These are phyloP conservation scores for Neobulgaria alba DNA, from an alignment of 2,329 filamentous ascomycete genomes.

Conservation along the genomic window DNA sequence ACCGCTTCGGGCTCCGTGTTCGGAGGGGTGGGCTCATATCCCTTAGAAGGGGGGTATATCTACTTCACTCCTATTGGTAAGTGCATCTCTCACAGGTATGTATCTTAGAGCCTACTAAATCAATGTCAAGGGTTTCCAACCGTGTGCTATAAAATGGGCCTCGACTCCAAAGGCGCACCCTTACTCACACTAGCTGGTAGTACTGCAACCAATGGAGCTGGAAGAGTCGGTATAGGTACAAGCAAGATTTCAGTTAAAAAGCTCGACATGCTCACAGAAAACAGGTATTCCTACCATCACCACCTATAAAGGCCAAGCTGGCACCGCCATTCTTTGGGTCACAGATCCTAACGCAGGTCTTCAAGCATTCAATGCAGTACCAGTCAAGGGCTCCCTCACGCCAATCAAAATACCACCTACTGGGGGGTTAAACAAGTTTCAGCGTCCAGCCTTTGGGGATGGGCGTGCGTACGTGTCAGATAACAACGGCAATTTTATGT, in stretches of 20 bases:
- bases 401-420: conserved; percentile 31
- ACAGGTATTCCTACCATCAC: conserved; percentile 31
- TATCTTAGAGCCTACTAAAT: not conserved
- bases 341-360: conserved; percentile 33
- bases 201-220: conserved; percentile 21
- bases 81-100: no score
- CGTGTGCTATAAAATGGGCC: conserved; percentile 29
- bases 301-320: conserved; percentile 29
- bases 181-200: conserved; percentile 29
- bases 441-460: conserved; percentile 34
- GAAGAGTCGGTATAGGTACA: conserved; percentile 28
- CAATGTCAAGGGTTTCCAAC: conserved; percentile 16
- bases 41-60: conserved; percentile 40
- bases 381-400: conserved; percentile 30
- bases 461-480: conserved; percentile 33
- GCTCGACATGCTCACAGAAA: not conserved
- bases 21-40: conserved; percentile 39
- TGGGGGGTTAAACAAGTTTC: conserved; percentile 33
- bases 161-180: conserved; percentile 27
- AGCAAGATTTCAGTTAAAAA: no score
- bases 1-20: conserved; percentile 38
- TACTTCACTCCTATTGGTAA: conserved; percentile 35
- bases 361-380: conserved; percentile 33
- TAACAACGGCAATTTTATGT: conserved; percentile 27
- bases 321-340: conserved; percentile 35